Base-by-base conservation (phyloP, 2,329 filamentous ascomycete species). In the Botrytis paeoniae region DNA sequence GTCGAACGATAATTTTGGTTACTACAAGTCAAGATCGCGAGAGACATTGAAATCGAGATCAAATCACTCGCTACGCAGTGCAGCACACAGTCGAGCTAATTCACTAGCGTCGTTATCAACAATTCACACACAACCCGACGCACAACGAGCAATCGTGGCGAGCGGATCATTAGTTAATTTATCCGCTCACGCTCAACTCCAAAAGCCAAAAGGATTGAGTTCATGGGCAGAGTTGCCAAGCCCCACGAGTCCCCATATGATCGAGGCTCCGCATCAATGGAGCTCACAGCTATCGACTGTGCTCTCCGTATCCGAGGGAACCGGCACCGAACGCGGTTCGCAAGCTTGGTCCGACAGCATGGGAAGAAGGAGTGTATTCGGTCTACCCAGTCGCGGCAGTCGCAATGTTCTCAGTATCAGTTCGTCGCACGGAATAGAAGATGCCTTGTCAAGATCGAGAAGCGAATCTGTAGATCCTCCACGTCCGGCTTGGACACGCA, bases 221-320 rank as follows among this genome's bases (percentile, higher is more conserved):
- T 81, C 81, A 80, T 80, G 80, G 80, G 78, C 79, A 75, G 78
- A 79, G 73, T 76, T 78, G 73, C 76, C 77, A 75, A 73, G 75
- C 70, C 75, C 73, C 73, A 76, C 76, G 74, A 78, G 79, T 73
- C 78, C 80, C 77, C 81, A 80, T 77, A 87, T 88, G 84, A 78
- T 86, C 75, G 79, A 84, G 64, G 81, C 84, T 73, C 84, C 85
- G 72, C 88, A 89, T 78, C 87, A 87, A 85, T 90, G 88, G 88
- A 89, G 88, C 81, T 87, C 87, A 62, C 88, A 89, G 80, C 83
- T 91, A 60, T 91, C 89, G 57, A 89, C 89, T 62, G 89, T 91
- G 74, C 83, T 86, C 80, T 91, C 89, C 48, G 89, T 89, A 79
- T 88, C 87, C 78, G 89, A 91, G 75, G 84, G 81, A 61, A 59